Evolutionary conservation across 805 yeast species (phyloP), one percentile per base, ranked within the genome.

Genomic region (Zygosaccharomyces lentus): DNA sequence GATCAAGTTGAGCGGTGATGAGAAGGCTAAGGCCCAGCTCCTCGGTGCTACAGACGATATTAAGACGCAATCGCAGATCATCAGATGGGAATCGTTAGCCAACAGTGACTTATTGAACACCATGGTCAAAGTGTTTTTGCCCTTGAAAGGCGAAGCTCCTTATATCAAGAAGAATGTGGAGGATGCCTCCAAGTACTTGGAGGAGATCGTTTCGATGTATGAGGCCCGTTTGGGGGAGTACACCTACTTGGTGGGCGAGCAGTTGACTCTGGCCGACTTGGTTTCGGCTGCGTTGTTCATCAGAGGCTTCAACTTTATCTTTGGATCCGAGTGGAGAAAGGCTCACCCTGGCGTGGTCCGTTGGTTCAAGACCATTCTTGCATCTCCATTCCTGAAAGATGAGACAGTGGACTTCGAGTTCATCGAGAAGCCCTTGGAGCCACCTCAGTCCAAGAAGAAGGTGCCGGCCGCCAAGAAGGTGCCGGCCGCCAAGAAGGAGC

Each of bases 221-320:
- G 91, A 85, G 71, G 65, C 9, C 25, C 78, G 81, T 74, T 74
- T 82, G 62, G 66, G 74, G 54, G 74, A 75, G 57, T 73, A 73
- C 78, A 83, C 91, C 47, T 87, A 72, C 72, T 74, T 85, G 57
- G 90, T 80, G 49, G 87, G 88, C 60, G 91, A 87, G 76, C 69
- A 76, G 51, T 55, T 79, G 56, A 65, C 87, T 34, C 50, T 63
- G 37, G 69, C 60, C 49, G 69, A 65, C 48, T 15, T 63, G 30
- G 50, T 55, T 24, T 43, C 53, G 38, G 55, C 54, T 40, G 32
- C 43, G 26, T 34, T 50, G 27, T 59, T 58, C 54, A 43, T 47
- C 34, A 37, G 47, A 21, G 55, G 51, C 25, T 80, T 81, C 67
- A 65, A 70, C 55, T 47, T 56, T 66, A 62, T 84, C 48, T 80